phyloP scores from a whole-genome alignment of 2,329 filamentous ascomycete species.

The Fusarium sp. region DNA sequence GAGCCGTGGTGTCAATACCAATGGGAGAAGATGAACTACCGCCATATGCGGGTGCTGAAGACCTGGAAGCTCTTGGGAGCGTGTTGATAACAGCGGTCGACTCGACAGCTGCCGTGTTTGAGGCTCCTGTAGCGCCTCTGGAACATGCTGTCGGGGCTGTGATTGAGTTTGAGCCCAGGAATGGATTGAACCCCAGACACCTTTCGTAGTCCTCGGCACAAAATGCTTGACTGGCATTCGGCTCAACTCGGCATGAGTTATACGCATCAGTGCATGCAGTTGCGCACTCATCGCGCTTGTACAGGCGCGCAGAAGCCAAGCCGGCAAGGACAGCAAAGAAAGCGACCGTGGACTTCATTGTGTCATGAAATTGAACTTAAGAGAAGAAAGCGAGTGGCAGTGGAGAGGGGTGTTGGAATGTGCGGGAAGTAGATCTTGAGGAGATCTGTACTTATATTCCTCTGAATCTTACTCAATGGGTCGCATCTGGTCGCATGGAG shows the following conservation, averaged over 20 bases:
- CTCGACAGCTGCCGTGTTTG: background rate
- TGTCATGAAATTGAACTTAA: background rate
- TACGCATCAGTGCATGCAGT: background rate
- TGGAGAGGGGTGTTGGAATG: background rate
- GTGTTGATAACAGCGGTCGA: background rate
- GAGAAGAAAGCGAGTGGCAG: background rate
- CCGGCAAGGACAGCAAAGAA: background rate
- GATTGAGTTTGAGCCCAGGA: background rate
- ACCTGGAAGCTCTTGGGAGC: background rate
- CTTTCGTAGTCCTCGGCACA: background rate
- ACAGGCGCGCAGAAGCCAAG: background rate
- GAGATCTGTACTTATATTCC: background rate
- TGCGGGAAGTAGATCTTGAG: no score
- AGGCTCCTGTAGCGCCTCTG: background rate
- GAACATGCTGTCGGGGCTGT: background rate
- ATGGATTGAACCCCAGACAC: background rate
- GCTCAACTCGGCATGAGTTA: background rate
- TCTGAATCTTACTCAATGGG: rapidly evolving
- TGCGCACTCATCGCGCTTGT: background rate
- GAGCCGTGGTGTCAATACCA: background rate
- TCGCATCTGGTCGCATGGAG: background rate
- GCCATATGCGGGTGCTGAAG: background rate
- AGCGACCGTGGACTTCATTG: background rate
- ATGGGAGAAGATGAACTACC: background rate
- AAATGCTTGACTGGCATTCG: background rate